Evolutionary conservation across 208 protist genomes (phyloP), one percentile per base, ranked within the genome.

Genomic region (Porcisia deanei): DNA sequence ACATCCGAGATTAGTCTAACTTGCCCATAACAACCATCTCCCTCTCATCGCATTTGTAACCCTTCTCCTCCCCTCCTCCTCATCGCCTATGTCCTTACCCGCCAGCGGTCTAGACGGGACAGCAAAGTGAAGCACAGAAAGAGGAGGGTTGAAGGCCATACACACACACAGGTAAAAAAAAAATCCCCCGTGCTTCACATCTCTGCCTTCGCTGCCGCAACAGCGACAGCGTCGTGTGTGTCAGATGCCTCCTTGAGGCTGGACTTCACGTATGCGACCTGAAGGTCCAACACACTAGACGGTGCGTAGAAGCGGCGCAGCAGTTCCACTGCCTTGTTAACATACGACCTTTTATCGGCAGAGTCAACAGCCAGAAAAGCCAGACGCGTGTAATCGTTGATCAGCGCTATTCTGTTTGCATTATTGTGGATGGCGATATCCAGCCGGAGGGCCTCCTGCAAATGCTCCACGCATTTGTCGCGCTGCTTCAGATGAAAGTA

Each of bases 401-500:
- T 86, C 71, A 93, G 71, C 59, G 92, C 88, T 39, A 82, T 71
- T 16, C 85, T 79, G 57, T 91, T 82, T 41, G 86, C 87, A 30
- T 52, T 90, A 45, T 83, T 77, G 84, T 95, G 91, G 10, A 97
- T 80, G 52, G 54, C 49, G 12, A 87, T 63, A 68, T 95, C 87
- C 14, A 85, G 65, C 68, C 85, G 79, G 6, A 93, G 75, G 45
- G 85, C 88, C 41, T 76, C 88, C 58, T 85, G 71, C 49, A 97
- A 85, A 77, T 97, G 88, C 65, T 93, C 85, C 47, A 94, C 77
- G 72, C 93, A 97, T 80, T 95, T 93, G 60, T 75, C 71, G n/a
- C 80, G 81, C 63, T 97, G 82, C 37, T 85, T 73, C 37, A 92
- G 70, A 57, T 89, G 85, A 68, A 92, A 94, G 81, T 95, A 95